A percentile compares a stretch with the other conserved stretches of the same genome.
phyloP scores from a whole-genome alignment of 1,284 basidiomycete species.

The Termitomyces sp. region DNA sequence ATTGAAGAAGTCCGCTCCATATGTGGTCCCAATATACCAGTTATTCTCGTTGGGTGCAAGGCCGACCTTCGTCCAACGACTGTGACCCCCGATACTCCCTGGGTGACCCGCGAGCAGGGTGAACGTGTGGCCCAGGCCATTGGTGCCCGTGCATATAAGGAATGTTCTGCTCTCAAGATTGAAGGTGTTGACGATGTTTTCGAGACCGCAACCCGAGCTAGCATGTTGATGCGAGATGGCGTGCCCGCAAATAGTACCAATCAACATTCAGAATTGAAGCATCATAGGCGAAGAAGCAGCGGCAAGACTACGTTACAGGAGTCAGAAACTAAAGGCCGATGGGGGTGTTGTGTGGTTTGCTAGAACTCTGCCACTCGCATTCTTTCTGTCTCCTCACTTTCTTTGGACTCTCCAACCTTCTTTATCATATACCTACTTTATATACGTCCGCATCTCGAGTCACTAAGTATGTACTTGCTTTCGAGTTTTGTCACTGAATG shows the following conservation, averaged over 20 bases:
- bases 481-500: slow-evolving; percentile 4
- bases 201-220: slow-evolving; percentile 89
- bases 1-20: slow-evolving; percentile 94
- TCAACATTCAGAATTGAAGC: slow-evolving; percentile 32
- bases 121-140: slow-evolving; percentile 76
- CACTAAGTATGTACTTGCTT: slow-evolving; percentile 15
- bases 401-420: slow-evolving; percentile 11
- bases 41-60: slow-evolving; percentile 85
- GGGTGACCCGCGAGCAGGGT: slow-evolving; percentile 70
- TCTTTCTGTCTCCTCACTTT: neutral
- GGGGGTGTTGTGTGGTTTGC: slow-evolving; percentile 60
- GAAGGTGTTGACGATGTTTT: slow-evolving; percentile 95
- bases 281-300: slow-evolving; percentile 50
- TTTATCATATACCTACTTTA: slow-evolving; percentile 15
- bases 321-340: slow-evolving; percentile 40
- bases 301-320: slow-evolving; percentile 42
- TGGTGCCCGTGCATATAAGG: slow-evolving; percentile 88
- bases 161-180: slow-evolving; percentile 87
- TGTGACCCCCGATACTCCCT: slow-evolving; percentile 37
- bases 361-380: slow-evolving; percentile 8
- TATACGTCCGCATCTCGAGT: slow-evolving; percentile 15
- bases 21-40: slow-evolving; percentile 80
- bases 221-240: slow-evolving; percentile 89
- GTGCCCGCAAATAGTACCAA: slow-evolving; percentile 46
- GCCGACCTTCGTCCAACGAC: slow-evolving; percentile 68